Evolutionary conservation across 2,329 filamentous ascomycete species (phyloP), one percentile per base, ranked within the genome.

Genomic region (Neofusicoccum sp.): DNA sequence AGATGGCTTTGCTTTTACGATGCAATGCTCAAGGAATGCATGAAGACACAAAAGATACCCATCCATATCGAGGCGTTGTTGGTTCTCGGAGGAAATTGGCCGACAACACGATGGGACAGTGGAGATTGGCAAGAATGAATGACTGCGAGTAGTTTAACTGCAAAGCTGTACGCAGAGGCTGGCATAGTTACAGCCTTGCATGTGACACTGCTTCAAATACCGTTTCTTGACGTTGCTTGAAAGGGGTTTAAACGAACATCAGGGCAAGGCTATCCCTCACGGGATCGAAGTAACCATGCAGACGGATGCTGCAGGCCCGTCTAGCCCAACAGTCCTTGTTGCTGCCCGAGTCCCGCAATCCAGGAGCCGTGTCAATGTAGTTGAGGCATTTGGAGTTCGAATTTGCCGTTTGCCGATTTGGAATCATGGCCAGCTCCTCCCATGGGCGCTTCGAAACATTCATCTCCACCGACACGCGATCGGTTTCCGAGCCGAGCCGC

Each of bases 31-130:
- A 43, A 8, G 51, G 28, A 56, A 34, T 33, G 38, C 51, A 31
- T 26, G n/a, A 26, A 43, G 26, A 41, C 36, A n/a, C 30, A 48
- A 56, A 56, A 56, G 51, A 56, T 56, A 56, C 51, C 51, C 51
- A 40, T 56, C 51, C 28, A 43, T 31, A 56, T 56, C 51, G 16
- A 56, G 51, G 51, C 26, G 51, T 43, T 43, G 36, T 44, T 56
- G 51, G 51, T 33, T 56, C 36, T 56, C 26, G 5, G 36, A 40
- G 36, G 14, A 51, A 43, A 38, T 40, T 33, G 30, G 45, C n/a
- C 11, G 45, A 24, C 30, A 34, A 6, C 45, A 31, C 14, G 45
- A 49, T 34, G 45, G 45, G 30, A 30, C 30, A 33, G n/a, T 28
- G 24, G 30, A 56, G 28, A 51, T 24, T 30, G 6, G 31, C 16